Percentiles rank a stretch among this genome's conserved stretches.
Evolutionary conservation across 345 rosid species (phyloP).

Genomic region (Iberis pinnata): DNA sequence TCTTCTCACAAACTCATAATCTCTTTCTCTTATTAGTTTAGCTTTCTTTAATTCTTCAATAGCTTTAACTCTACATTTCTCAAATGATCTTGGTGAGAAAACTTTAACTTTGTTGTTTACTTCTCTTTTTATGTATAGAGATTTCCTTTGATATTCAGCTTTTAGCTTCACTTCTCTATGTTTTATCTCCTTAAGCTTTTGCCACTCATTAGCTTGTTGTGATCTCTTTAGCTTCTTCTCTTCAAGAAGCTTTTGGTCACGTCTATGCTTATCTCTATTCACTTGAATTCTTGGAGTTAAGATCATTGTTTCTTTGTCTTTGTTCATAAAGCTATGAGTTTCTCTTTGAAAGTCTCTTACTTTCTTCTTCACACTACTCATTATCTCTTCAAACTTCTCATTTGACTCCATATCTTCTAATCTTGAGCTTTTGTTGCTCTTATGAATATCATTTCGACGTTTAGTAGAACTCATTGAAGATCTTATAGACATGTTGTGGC

Average conservation of each 20-base stretch:
- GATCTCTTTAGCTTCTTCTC: conserved; percentile 29
- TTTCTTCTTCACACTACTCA: conserved; percentile 35
- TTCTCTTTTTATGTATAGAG: conserved; percentile 52
- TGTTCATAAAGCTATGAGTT: conserved; percentile 18
- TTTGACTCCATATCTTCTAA: conserved; percentile 28
- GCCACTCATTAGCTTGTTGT: conserved; percentile 31
- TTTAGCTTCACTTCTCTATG: conserved; percentile 39
- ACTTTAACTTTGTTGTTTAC: conserved; percentile 43
- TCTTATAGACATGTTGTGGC: conserved; percentile 27
- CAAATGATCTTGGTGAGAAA: conserved; percentile 55
- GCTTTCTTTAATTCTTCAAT: conserved; percentile 56
- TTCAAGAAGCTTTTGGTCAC: conserved; percentile 29
- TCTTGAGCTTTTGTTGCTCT: conserved; percentile 41
- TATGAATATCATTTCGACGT: conserved; percentile 31
- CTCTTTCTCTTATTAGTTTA: conserved; percentile 41
- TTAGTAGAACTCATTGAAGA: conserved; percentile 26
- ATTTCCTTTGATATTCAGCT: conserved; percentile 59
- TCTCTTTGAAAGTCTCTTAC: conserved; percentile 35
- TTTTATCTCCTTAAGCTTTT: conserved; percentile 41
- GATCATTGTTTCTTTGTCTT: conserved; percentile 35
- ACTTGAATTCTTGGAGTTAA: conserved; percentile 46
- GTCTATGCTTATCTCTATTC: conserved; percentile 36
- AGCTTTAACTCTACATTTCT: conserved; percentile 56
- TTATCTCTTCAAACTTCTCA: conserved; percentile 37
- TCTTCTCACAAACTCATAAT: conserved; percentile 23